These are phyloP conservation scores for Boletales sp. DNA, from an alignment of 768 basidiomycete genomes.

Conservation along the genomic window DNA sequence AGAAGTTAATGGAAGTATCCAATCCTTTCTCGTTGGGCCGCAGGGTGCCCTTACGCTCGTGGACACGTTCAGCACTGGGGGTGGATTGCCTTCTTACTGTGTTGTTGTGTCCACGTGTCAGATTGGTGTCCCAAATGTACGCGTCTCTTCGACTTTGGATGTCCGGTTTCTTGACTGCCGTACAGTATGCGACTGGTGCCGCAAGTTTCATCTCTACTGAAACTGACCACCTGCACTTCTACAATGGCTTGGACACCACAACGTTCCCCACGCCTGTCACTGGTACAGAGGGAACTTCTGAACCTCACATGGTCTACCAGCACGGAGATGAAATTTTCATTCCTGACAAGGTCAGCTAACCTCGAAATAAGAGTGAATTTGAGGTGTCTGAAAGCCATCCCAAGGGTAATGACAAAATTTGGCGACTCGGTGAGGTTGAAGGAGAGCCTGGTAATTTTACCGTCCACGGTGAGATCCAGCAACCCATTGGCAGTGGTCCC, in stretches of 20 bases:
- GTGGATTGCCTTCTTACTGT: conserved; percentile 50
- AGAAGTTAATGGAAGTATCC: conserved; percentile 37
- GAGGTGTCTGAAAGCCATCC: background rate
- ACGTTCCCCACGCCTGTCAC: conserved; percentile 48
- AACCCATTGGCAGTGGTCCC: conserved; percentile 63
- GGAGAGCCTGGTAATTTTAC: conserved; percentile 41
- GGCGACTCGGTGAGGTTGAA: conserved; percentile 49
- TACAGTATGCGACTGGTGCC: conserved; percentile 52
- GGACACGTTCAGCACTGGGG: conserved; percentile 47
- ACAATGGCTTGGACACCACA: conserved; percentile 36
- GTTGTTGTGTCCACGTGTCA: conserved; percentile 50
- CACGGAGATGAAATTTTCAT: conserved; percentile 55
- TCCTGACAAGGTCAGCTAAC: conserved; percentile 53
- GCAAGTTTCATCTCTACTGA: conserved; percentile 50
- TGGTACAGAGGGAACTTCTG: conserved; percentile 35
- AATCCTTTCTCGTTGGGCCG: conserved; percentile 50
- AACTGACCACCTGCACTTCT: conserved; percentile 34
- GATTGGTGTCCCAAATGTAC: conserved; percentile 58
- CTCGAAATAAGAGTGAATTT: background rate
- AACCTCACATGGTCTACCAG: conserved; percentile 67
- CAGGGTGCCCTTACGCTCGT: conserved; percentile 45
- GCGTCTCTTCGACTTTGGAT: conserved; percentile 7
- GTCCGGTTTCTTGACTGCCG: background rate
- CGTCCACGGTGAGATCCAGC: conserved; percentile 59
- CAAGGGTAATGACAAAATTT: conserved; percentile 67